Evolutionary conservation across 1,284 basidiomycete genomes (phyloP), one percentile per base, ranked within the genome.

Genomic region (Trichosporon asahii): DNA sequence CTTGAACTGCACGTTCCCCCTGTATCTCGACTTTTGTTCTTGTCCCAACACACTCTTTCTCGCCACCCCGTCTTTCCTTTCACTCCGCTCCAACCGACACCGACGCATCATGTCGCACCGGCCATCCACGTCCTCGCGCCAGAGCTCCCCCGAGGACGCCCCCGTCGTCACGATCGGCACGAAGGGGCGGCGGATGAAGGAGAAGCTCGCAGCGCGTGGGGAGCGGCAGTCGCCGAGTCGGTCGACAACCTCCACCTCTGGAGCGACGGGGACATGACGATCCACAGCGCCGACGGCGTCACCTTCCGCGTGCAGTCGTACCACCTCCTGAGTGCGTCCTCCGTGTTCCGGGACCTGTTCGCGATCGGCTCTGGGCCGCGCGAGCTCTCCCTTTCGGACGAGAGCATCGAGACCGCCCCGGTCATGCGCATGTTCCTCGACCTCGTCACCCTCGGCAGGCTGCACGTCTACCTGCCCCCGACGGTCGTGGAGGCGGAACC

Each of bases 401-500:
- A 70, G 12, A 15, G 21, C 1, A 46, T 40, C 44, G 63, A 64
- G 63, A 64, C 63, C 12, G 35, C 63, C 6, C 5, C 21, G 21
- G 37, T 44, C 21, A 9, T 64, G 63, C 63, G 63, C 63, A 37
- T 40, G 35, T 64, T 64, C 37, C 63, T 64, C 35, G 35, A 68
- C 61, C 44, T 68, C n/a, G 46, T 64, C 3, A 61, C 57, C 12
- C 53, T 66, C 29, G 68, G 65, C 29, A 49, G 63, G 23, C 65
- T 72, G 29, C 40, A 49, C 31, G 67, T 68, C 3, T 33, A 68
- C 61, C 61, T 68, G 7, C 35, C 35, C 31, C 67, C 40, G 7
- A 7, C 35, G 15, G 40, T 29, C 35, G 64, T 68, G 31, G 46
- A 64, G 46, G 31, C 67, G 23, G 65, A 70, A 11, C 71, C 71